Conservation (phyloP, 495 filamentous ascomycete genomes). For the Penicillium bialowiezense region DNA sequence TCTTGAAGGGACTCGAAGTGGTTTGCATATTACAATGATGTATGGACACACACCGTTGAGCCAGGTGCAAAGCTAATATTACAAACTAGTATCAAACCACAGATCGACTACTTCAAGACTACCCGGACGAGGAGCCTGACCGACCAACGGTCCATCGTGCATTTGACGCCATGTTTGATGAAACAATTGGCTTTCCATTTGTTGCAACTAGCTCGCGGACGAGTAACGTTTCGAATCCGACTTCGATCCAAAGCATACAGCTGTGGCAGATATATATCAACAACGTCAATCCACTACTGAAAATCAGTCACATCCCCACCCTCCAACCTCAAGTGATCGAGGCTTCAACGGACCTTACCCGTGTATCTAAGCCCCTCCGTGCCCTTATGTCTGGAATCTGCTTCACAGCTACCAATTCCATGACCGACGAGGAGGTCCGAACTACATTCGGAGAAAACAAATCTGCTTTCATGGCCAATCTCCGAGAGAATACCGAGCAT, state of each 20-base stretch:
- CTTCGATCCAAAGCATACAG: constrained; percentile 28
- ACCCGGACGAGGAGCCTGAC: constrained; percentile 61
- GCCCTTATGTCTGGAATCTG: constrained; percentile 73
- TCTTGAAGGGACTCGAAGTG: constrained; percentile 8
- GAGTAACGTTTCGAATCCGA: constrained; percentile 34
- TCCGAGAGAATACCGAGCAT: constrained; percentile 67
- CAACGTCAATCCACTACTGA: constrained; percentile 48
- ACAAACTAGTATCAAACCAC: constrained; percentile 6
- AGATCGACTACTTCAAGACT: constrained; percentile 39
- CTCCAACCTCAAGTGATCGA: constrained; percentile 34
- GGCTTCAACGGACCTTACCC: constrained; percentile 16
- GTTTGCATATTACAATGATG: constrained; percentile 18
- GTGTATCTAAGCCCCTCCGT: constrained; percentile 50
- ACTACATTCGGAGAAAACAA: constrained; percentile 9
- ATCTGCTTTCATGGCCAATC: constrained; percentile 48
- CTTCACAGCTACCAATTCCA: constrained; percentile 60
- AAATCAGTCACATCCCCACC: constrained; percentile 47
- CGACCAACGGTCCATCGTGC: constrained; percentile 50
- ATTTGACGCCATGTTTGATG: constrained; percentile 52
- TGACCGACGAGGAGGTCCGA: constrained; percentile 35
- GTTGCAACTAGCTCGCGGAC: constrained; percentile 46
- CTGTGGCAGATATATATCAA: constrained; percentile 47
- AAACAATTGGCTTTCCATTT: constrained; percentile 58
- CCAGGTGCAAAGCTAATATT: background rate
- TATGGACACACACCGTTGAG: background rate